Conservation (phyloP, 331 rosid species). For the Malus hybrid region DNA sequence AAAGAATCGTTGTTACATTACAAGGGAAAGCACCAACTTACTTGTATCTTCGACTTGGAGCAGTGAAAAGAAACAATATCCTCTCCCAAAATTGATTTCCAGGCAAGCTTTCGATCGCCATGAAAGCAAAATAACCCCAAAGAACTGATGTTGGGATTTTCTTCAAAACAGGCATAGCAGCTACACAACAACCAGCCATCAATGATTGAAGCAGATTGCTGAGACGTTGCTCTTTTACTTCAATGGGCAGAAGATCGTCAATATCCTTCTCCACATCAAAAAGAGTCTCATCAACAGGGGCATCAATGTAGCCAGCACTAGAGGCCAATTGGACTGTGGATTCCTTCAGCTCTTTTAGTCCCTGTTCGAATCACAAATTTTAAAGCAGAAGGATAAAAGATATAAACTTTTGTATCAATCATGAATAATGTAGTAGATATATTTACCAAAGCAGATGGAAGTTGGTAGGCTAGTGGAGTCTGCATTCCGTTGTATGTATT, state of each 20-base stretch:
- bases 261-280: conserved; percentile 87
- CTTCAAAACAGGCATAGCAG: conserved; percentile 94
- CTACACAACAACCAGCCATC: conserved; percentile 81
- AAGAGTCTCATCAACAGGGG: conserved; percentile 82
- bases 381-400: conserved; percentile 7
- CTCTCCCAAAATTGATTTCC: conserved; percentile 99
- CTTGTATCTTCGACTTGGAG: conserved; percentile 96
- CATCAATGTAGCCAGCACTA: conserved; percentile 73
- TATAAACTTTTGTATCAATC: conserved; percentile 3
- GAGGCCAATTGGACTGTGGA: conserved; percentile 76
- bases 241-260: conserved; percentile 90
- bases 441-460: conserved; percentile 74
- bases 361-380: conserved; percentile 34
- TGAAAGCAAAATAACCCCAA: conserved; percentile 99
- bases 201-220: conserved; percentile 89
- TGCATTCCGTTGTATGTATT: conserved; percentile 87
- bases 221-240: conserved; percentile 96
- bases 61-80: conserved; percentile 80
- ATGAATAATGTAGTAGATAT: background rate
- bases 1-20: background rate
- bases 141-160: conserved; percentile 95
- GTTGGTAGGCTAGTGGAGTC: conserved; percentile 85
- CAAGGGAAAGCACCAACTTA: conserved; percentile 9
- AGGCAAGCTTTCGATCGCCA: conserved; percentile 98
- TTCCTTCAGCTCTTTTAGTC: conserved; percentile 81